Base-by-base conservation (phyloP, 345 rosid genomes). In the Angophora floribunda region DNA sequence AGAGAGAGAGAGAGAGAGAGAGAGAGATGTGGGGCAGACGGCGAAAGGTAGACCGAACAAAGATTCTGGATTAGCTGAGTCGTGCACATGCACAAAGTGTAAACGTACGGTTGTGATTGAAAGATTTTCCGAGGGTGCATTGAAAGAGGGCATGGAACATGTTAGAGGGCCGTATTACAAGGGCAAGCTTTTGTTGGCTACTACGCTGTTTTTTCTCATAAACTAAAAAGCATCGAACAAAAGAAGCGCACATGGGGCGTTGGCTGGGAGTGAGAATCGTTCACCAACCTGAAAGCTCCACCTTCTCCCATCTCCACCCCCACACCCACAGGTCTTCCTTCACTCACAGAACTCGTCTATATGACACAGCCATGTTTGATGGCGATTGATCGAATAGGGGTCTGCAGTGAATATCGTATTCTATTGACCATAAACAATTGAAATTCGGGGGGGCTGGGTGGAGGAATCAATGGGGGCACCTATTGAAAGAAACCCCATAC, bases 401-500 rank as follows among this genome's bases (percentile, higher is more conserved):
- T 70, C 82, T 17, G 4, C 26, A 36, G 82, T 17, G 47, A 36
- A 36, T 75, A 41, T 75, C 13, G 24, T 75, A 41, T 75, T 75
- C 49, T 75, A 44, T 75, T 17, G 47, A 75, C 82, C 49, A 41
- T 41, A 19, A 75, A 36, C 1, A 89, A 88, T 41, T 87, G 87
- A 22, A 41, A 9, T 19, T 75, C 4, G 14, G 8, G 49, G 82
- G 84, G 28, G 28, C 80, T 49, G 3, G 41, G 41, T 36, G 41
- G 41, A 36, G 41, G 49, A 75, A 75, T 41, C 28, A 75, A 41
- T 41, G 41, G 41, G 28, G 49, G 7, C 84, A 75, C 49, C 85
- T 88, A 85, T 11, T 19, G 94, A 92, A 90, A 90, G 95, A 90
- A 90, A 89, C 93, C 93, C 92, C 93, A 63, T 87, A 93, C 91